Base-by-base conservation (phyloP, 31 red algal species). In the Asparagopsis taxiformis region DNA sequence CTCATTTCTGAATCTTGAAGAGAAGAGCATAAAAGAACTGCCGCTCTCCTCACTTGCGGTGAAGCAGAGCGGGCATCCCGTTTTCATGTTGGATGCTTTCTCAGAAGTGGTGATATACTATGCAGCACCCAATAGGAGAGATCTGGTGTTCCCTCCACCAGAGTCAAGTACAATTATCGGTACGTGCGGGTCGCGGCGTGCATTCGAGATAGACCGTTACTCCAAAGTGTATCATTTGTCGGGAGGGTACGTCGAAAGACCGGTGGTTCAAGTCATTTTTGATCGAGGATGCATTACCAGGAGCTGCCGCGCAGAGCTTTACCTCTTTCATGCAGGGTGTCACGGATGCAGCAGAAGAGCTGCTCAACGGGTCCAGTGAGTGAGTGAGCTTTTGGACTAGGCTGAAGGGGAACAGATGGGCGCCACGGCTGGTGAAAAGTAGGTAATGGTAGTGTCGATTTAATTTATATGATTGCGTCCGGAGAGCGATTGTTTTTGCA, bases 61-160 rank as follows among this genome's bases (percentile, higher is more conserved):
- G 38, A 85, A 74, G 33, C 44, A 75, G 13, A 55, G 80, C 41
- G 80, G 80, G 15, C 49, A 85, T 68, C 69, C 69, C 10, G 68
- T 85, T 31, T 85, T 85, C 56, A 65, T 85, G 34, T 43, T 85
- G n/a, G 80, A 85, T 74, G 80, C 68, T 3, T 85, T 85, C 63
- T 85, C 80, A 20, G 80, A 85, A 65, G 44, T 84, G 33, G 68
- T 85, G 38, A 75, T 85, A 13, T 75, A 75, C 35, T 85, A 75
- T 50, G 59, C 59, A 15, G 39, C 59, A 23, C 19, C 68, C 10
- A 44, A 28, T 19, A 36, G 80, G 17, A 49, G 62, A 4, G 69
- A 74, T 25, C 48, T 75, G 2, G 37, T 44, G 35, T 85, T 65
- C 34, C 80, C 80, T 20, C 80, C 80, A 31, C 80, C 80, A 29